Percentiles rank a stretch among this genome's conserved stretches.
Evolutionary conservation across 2,329 filamentous ascomycete genomes (phyloP).

Genomic region (Dothideomycetes sp.): DNA sequence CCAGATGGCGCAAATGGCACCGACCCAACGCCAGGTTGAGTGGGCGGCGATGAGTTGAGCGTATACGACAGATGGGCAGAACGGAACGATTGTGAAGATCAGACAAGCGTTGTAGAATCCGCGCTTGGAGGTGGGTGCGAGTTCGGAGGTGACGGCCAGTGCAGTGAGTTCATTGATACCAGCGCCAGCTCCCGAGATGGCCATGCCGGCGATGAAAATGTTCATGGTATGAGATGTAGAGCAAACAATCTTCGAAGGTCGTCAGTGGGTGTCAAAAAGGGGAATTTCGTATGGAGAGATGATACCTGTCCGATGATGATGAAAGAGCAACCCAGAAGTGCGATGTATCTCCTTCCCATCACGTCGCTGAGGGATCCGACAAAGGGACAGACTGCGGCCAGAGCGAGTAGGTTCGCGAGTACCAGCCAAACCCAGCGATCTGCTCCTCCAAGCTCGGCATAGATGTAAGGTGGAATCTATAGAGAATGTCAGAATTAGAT

Average conservation of each 20-base stretch:
- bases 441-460: constrained; percentile 50
- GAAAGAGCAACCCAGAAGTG: constrained; percentile 44
- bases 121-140: constrained; percentile 56
- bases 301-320: constrained; percentile 50
- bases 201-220: constrained; percentile 52
- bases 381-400: constrained; percentile 51
- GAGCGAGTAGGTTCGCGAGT: constrained; percentile 40
- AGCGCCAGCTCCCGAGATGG: constrained; percentile 54
- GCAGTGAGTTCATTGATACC: constrained; percentile 61
- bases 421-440: constrained; percentile 56
- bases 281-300: too few relatives aligned
- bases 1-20: constrained; percentile 45
- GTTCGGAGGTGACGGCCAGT: constrained; percentile 57
- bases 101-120: constrained; percentile 54
- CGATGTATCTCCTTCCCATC: constrained; percentile 52
- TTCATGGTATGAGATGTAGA: constrained; percentile 52
- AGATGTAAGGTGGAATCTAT: constrained; percentile 45
- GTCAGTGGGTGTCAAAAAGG: too few relatives aligned
- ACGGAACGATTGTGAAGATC: constrained; percentile 54
- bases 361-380: constrained; percentile 59
- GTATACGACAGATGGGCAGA: constrained; percentile 53
- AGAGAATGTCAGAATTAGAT: not conserved
- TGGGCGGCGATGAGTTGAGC: constrained; percentile 46
- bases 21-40: constrained; percentile 47
- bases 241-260: constrained; percentile 52